phyloP scores from a whole-genome alignment of 2,329 filamentous ascomycete species.

The Apiospora koreana region DNA sequence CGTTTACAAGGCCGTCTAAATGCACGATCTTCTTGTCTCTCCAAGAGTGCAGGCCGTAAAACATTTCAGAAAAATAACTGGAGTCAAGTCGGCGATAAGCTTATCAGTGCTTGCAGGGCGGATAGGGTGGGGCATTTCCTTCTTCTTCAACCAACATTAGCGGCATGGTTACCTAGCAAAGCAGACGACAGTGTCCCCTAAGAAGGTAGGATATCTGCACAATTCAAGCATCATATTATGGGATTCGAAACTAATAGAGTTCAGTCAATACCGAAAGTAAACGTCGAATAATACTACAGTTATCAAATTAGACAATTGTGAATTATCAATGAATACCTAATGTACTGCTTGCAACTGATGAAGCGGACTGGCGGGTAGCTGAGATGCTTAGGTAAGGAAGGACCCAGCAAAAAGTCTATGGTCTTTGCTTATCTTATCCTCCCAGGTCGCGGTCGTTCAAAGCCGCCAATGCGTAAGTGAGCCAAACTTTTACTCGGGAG shows the following conservation, averaged over 20 bases:
- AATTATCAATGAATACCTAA: background rate
- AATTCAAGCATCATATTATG: too few relatives aligned
- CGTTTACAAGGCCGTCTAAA: background rate
- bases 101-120: background rate
- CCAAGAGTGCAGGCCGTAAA: slow-evolving; percentile 5
- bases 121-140: background rate
- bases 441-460: background rate
- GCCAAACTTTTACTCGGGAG: slow-evolving; percentile 1
- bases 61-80: slow-evolving; percentile 13
- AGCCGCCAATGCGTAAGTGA: background rate
- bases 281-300: too few relatives aligned
- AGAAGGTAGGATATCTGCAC: background rate
- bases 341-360: background rate
- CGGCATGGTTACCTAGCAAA: too few relatives aligned
- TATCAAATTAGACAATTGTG: background rate
- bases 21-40: slow-evolving; percentile 6
- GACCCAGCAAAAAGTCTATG: background rate
- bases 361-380: background rate
- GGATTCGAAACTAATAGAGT: background rate
- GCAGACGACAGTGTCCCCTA: background rate
- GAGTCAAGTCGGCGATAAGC: slow-evolving; percentile 1
- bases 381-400: slow-evolving; percentile 7
- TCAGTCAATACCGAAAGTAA: too few relatives aligned
- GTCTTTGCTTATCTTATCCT: slow-evolving; percentile 4
- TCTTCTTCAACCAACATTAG: background rate